Evolutionary conservation across 345 rosid genomes (phyloP), one percentile per base, ranked within the genome.

Genomic region (Pistacia vera): DNA sequence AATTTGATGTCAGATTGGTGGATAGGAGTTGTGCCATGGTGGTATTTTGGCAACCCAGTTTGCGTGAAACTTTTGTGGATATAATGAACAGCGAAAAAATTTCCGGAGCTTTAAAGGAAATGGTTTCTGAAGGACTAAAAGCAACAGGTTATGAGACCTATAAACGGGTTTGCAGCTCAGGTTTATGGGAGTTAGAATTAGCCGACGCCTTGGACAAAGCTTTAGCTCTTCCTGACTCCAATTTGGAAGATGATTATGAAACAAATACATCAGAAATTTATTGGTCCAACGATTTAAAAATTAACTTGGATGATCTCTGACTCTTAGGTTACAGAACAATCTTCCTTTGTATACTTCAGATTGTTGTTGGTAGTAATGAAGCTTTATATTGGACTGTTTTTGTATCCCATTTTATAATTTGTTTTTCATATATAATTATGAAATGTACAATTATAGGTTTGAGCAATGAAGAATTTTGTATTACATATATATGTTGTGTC

Each of bases 11-110:
- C 38, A 82, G 84, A 63, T 81, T 90, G 17, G 79, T 91, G 58
- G 97, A 91, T 66, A 83, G 66, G 78, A 89, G 89, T 81, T 92
- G 97, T 71, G 98, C 95, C 59, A 76, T 91, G n/a, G 79, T 92
- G 46, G 90, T 89, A 33, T 95, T 95, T 86, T 82, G 86, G 88
- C 82, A 65, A 79, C 81, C 87, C 8, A 89, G 89, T 59, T 73
- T 75, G 6, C 85, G 92, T 11, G 75, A 72, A 69, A 76, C 86
- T 49, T 83, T 93, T 66, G 75, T 93, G 77, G 73, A 71, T 33
- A 63, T 71, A n/a, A 80, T 92, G 82, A 84, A 81, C 66, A 71
- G 86, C 68, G 63, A 77, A 71, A 86, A 82, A 63, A 75, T 86
- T 70, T 13, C 60, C 38, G 95, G 88, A 64, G 64, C 82, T 12